Percentiles rank a stretch among this genome's conserved stretches.
These are phyloP conservation scores for Albatrellus ellisii DNA, from an alignment of 768 basidiomycete genomes.

Conservation along the genomic window DNA sequence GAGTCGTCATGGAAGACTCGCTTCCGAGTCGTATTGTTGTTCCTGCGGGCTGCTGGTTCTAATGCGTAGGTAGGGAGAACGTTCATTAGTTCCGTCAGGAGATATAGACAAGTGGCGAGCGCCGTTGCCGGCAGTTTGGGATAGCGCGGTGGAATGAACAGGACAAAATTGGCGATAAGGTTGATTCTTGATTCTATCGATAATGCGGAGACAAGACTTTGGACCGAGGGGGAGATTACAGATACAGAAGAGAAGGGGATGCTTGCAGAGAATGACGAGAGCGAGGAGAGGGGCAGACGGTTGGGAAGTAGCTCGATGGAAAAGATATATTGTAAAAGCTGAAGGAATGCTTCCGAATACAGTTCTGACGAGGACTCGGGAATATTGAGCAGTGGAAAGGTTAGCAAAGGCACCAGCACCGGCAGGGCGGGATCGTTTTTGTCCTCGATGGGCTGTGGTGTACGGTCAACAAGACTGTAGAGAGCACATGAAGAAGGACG, in stretches of 20 bases:
- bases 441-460: conserved; percentile 37
- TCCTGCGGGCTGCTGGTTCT: conserved; percentile 26
- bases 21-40: neutral
- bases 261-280: conserved; percentile 50
- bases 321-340: conserved; percentile 5
- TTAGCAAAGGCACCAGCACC: conserved; percentile 44
- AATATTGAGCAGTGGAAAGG: conserved; percentile 39
- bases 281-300: conserved; percentile 45
- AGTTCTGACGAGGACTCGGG: conserved; percentile 1
- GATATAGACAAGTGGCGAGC: conserved; percentile 38
- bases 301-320: conserved; percentile 64
- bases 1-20: conserved; percentile 1
- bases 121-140: conserved; percentile 29
- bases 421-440: conserved; percentile 42
- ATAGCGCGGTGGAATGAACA: conserved; percentile 55
- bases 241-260: conserved; percentile 40
- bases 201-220: conserved; percentile 7
- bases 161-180: conserved; percentile 58
- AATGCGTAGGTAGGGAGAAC: conserved; percentile 38
- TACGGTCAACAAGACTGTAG: neutral
- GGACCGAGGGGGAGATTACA: conserved; percentile 19
- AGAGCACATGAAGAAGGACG: conserved; percentile 16
- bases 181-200: conserved; percentile 31
- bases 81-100: conserved; percentile 39
- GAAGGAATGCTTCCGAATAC: conserved; percentile 6